Base-by-base conservation (phyloP, 176 grass and related monocot genomes). In the Aechmea fasciata region DNA sequence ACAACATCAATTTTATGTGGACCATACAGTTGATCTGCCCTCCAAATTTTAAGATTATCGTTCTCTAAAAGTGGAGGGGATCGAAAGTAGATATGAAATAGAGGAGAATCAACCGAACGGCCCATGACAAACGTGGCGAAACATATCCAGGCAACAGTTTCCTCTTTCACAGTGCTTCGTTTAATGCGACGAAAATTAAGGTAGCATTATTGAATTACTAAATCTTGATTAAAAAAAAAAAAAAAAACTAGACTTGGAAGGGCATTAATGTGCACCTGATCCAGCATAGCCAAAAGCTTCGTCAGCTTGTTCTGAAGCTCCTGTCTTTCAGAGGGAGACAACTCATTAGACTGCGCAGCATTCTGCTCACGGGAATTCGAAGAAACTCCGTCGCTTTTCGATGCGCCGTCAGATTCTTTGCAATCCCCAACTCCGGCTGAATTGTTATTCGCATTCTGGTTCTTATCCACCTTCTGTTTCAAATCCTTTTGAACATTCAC, bases 221-320 rank as follows among this genome's bases (percentile, higher is more conserved):
- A 12, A 49, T 73, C 69, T 65, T 10, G 63, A 65, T 33, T 75
- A 65, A 2, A 26, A 0, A 26, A 26, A 26, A 0, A 26, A 26
- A 57, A 71, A 19, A n/a, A 51, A 63, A 64, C 66, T 7, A 7
- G 33, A 65, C 17, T 67, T 49, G 24, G 24, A 64, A 76, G 51
- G 67, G 48, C 67, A 67, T 61, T 63, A 70, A 85, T 9, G 57
- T 55, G 49, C 19, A 99, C 95, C 95, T 99, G 90, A 90, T 94
- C 90, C 55, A 94, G 72, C 95, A 99, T 99, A 3, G 77, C 75
- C 63, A 99, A 74, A 47, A 99, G 87, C 74, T 93, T 90, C 2
- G 82, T 79, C 86, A 94, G 73, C 80, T 94, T 99, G 77, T 90
- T 94, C 72, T 94, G 95, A 69, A 99, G 84, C 67, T 99, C 95